Percentiles rank a stretch among this genome's conserved stretches.
Conservation (phyloP, 2,329 filamentous ascomycete genomes). For the Pseudomassariella vexata region DNA sequence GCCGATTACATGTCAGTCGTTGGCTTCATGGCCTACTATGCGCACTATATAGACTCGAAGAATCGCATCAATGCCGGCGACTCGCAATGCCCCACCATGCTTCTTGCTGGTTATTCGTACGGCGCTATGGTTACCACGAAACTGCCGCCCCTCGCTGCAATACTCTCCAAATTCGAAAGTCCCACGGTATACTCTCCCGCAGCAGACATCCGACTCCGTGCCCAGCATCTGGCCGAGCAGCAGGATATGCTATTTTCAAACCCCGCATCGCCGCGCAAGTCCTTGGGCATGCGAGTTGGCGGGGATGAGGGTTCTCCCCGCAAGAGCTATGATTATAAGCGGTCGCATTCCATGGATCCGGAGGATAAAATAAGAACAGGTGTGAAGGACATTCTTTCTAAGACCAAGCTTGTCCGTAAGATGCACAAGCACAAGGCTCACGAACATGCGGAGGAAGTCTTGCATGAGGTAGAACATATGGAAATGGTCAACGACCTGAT, state of each 20-base stretch:
- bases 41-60: constrained; percentile 50
- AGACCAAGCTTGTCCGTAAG: constrained; percentile 24
- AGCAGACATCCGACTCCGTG: constrained; percentile 65
- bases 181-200: constrained; percentile 50
- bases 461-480: constrained; percentile 16
- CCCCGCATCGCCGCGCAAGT: constrained; percentile 23
- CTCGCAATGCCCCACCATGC: constrained; percentile 28
- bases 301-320: constrained; percentile 37
- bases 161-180: constrained; percentile 54
- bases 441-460: constrained; percentile 5
- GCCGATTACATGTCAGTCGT: constrained; percentile 78
- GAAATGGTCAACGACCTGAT: constrained; percentile 27
- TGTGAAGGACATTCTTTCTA: constrained; percentile 41
- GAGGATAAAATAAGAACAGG: constrained; percentile 43
- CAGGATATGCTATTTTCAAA: constrained; percentile 44
- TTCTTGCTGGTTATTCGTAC: constrained; percentile 85
- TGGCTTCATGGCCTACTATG: constrained; percentile 73
- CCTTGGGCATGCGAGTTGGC: constrained; percentile 41
- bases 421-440: constrained; percentile 14
- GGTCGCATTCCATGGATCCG: constrained; percentile 34
- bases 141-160: constrained; percentile 56
- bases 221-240: constrained; percentile 60
- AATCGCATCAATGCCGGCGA: constrained; percentile 2
- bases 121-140: constrained; percentile 76
- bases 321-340: constrained; percentile 31